Conservation (phyloP, 2,329 filamentous ascomycete species). For the Stachybotrys chlorohalonatus region DNA sequence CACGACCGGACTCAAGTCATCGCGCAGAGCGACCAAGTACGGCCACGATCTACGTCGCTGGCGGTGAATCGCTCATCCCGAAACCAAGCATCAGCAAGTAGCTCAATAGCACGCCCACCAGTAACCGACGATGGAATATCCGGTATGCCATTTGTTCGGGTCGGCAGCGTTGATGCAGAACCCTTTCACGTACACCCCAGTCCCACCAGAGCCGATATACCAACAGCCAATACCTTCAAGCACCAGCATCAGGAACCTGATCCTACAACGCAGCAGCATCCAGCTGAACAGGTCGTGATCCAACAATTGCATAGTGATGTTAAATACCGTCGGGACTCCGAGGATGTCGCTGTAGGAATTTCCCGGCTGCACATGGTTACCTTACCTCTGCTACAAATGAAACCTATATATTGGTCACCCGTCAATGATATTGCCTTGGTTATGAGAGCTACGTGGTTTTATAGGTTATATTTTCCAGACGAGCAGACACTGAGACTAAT, state of each 20-base stretch:
- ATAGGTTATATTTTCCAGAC: conserved; percentile 41
- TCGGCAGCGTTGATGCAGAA: conserved; percentile 18
- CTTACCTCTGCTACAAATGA: conserved; percentile 76
- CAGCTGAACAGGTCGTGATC: not conserved
- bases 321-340: conserved; percentile 16
- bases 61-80: conserved; percentile 9
- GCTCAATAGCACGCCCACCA: conserved; percentile 10
- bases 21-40: not conserved
- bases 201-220: not conserved
- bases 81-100: conserved; percentile 13
- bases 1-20: not conserved
- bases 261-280: not conserved
- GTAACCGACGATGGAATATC: conserved; percentile 40
- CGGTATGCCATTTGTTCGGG: conserved; percentile 44
- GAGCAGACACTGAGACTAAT: not conserved
- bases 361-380: conserved; percentile 86
- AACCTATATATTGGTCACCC: conserved; percentile 96
- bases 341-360: conserved; percentile 72
- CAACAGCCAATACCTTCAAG: not conserved
- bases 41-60: conserved; percentile 10
- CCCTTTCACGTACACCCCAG: not conserved
- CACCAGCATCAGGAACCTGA: not conserved
- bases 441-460: conserved; percentile 90
- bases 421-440: conserved; percentile 82
- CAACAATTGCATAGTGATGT: not conserved